Conservation (phyloP, 768 basidiomycete species). For the Pleurotus ostreatus region DNA sequence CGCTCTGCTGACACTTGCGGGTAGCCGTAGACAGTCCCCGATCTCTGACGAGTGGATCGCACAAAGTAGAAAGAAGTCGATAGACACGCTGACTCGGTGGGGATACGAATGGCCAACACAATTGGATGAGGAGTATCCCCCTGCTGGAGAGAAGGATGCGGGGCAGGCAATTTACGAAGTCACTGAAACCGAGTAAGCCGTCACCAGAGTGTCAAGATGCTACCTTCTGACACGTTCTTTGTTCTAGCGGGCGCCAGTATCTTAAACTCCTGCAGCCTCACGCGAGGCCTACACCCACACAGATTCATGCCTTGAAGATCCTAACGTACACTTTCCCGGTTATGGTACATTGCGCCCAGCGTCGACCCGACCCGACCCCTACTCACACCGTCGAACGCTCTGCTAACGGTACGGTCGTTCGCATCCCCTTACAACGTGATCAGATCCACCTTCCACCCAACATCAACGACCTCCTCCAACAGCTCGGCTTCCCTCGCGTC, state of each 20-base stretch:
- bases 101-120: conserved; percentile 49
- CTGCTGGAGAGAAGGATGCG: conserved; percentile 28
- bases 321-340: conserved; percentile 56
- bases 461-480: conserved; percentile 59
- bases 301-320: conserved; percentile 61
- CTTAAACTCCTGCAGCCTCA: conserved; percentile 45
- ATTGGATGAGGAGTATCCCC: conserved; percentile 44
- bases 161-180: conserved; percentile 32
- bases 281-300: conserved; percentile 50
- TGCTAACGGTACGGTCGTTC: conserved; percentile 17
- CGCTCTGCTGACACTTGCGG: conserved; percentile 34
- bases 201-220: background rate
- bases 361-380: conserved; percentile 6
- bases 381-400: background rate
- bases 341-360: conserved; percentile 27
- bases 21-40: background rate
- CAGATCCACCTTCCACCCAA: conserved; percentile 37
- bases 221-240: conserved; percentile 10
- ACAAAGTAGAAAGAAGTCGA: conserved; percentile 20
- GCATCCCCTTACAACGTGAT: conserved; percentile 22
- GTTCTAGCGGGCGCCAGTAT: conserved; percentile 45
- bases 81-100: conserved; percentile 30
- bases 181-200: conserved; percentile 35
- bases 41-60: background rate
- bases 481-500: conserved; percentile 56